Conservation (phyloP, 208 protist genomes). For the Trypanosomatidae sp. region DNA sequence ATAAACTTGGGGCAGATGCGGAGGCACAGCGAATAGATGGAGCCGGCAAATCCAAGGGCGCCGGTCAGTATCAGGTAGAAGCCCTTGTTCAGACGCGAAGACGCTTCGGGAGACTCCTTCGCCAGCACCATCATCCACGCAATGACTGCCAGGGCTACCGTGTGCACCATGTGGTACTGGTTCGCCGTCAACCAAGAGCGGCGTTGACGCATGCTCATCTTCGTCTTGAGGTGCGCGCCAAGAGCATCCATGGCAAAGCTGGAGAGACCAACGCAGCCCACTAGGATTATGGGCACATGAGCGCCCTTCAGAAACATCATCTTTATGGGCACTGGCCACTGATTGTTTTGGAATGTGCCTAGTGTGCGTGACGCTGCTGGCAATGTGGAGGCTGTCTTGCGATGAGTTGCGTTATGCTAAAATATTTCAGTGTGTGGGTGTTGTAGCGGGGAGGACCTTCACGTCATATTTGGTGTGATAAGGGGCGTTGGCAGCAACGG, state of each 20-base stretch:
- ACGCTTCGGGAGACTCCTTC: slow-evolving; percentile 27
- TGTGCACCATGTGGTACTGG: slow-evolving; percentile 51
- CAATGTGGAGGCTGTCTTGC: neutral
- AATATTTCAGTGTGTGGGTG: neutral
- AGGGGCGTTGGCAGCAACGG: neutral
- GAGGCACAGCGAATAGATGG: slow-evolving; percentile 68
- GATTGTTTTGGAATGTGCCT: neutral
- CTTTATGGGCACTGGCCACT: neutral
- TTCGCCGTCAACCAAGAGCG: slow-evolving; percentile 54
- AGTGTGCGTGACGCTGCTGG: neutral
- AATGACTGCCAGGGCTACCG: slow-evolving; percentile 35
- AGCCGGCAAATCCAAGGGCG: slow-evolving; percentile 54
- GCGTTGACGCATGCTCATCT: slow-evolving; percentile 34
- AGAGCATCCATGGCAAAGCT: slow-evolving; percentile 32
- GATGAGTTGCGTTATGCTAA: neutral
- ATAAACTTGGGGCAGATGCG: slow-evolving; percentile 45
- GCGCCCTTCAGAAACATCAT: slow-evolving; percentile 16
- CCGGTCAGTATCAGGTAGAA: slow-evolving; percentile 56
- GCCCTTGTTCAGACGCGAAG: slow-evolving; percentile 38
- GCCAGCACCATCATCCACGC: slow-evolving; percentile 30
- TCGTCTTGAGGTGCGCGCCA: slow-evolving; percentile 30
- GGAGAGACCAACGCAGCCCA: slow-evolving; percentile 34
- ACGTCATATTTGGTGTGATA: neutral
- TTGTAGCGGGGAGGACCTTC: neutral
- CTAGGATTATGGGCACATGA: slow-evolving; percentile 30